A percentile compares a stretch with the other conserved stretches of the same genome.
These are phyloP conservation scores for Yamadazyma kanchanaburiensis DNA, from an alignment of 1,139 yeast species.

Conservation along the genomic window DNA sequence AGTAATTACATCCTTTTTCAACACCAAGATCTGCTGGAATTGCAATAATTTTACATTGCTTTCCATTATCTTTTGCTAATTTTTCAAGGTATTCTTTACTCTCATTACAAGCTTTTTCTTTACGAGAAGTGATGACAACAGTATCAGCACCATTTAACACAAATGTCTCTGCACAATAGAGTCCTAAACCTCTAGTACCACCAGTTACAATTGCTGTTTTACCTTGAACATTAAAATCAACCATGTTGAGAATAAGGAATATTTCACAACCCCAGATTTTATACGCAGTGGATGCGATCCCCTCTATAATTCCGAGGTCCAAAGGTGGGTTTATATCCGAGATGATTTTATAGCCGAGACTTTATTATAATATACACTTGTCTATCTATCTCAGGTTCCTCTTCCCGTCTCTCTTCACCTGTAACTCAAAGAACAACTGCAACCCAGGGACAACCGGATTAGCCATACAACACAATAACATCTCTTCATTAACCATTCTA, in stretches of 20 bases:
- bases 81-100: conserved; percentile 52
- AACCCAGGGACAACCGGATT: conserved; percentile 67
- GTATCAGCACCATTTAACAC: conserved; percentile 61
- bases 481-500: conserved; percentile 38
- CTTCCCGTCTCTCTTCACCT: background rate
- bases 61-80: conserved; percentile 39
- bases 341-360: no score
- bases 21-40: conserved; percentile 61
- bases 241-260: conserved; percentile 22
- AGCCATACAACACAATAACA: conserved; percentile 56
- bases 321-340: background rate
- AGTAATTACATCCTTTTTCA: conserved; percentile 46
- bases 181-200: conserved; percentile 75
- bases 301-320: conserved; percentile 1
- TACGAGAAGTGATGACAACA: conserved; percentile 67
- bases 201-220: conserved; percentile 77
- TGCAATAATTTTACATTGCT: conserved; percentile 44
- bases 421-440: conserved; percentile 46
- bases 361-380: no score
- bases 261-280: conserved; percentile 2
- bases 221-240: conserved; percentile 52
- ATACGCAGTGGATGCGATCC: background rate
- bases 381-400: no score
- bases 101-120: conserved; percentile 59
- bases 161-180: conserved; percentile 64